Percentiles rank a stretch among this genome's conserved stretches.
phyloP scores from a whole-genome alignment of 345 rosid genomes.

The Lepidium sativum region DNA sequence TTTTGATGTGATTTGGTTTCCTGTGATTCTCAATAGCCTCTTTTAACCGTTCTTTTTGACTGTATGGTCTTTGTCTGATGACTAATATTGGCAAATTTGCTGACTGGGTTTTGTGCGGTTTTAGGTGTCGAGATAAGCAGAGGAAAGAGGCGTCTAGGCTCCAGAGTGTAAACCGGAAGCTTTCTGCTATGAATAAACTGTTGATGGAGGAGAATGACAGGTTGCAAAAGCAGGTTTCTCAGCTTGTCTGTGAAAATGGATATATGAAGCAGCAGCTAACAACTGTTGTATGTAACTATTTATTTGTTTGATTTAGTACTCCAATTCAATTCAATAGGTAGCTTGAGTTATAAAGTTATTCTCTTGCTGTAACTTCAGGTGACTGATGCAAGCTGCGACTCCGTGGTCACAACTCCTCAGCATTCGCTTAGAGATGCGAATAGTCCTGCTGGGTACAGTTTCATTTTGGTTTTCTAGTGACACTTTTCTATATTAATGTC shows the following conservation, averaged over 20 bases:
- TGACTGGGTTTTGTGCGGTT: background rate
- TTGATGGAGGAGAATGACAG: constrained; percentile 99
- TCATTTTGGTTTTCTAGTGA: background rate
- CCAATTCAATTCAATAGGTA: background rate
- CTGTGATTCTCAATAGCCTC: background rate
- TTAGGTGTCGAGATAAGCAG: constrained; percentile 99
- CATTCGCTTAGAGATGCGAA: constrained; percentile 86
- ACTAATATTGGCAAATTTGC: background rate
- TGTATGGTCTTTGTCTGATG: background rate
- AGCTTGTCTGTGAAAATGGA: constrained; percentile 91
- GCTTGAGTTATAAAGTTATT: background rate
- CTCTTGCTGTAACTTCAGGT: constrained; percentile 20
- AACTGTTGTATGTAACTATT: constrained; percentile 32
- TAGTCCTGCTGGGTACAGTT: constrained; percentile 92
- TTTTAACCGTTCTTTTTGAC: background rate
- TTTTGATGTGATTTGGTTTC: constrained; percentile 9
- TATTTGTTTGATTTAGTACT: background rate
- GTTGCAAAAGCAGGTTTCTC: constrained; percentile 96
- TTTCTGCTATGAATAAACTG: constrained; percentile 93
- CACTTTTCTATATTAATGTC: background rate
- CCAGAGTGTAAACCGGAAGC: constrained; percentile 86
- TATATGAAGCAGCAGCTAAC: constrained; percentile 88
- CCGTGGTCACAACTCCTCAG: constrained; percentile 90
- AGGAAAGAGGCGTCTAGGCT: constrained; percentile 94
- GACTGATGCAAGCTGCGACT: constrained; percentile 88